A percentile compares a stretch with the other conserved stretches of the same genome.
Conservation (phyloP, 106 monocot species). For the Allium cepa region DNA sequence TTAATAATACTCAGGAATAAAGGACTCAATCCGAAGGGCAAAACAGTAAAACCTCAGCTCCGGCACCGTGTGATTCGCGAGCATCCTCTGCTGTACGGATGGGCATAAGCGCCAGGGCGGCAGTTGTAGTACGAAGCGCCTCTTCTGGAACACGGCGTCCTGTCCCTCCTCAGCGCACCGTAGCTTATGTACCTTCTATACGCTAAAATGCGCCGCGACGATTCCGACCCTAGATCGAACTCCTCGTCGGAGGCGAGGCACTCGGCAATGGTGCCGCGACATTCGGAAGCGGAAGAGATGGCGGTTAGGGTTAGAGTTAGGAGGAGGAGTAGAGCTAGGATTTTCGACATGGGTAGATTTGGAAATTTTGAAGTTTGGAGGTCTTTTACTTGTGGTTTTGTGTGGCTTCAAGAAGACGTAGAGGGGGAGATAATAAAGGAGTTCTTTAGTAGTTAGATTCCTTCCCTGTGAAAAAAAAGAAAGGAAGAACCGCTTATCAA, state of each 20-base stretch:
- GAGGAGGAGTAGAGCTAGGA: too few species aligned
- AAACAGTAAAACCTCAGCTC: background rate
- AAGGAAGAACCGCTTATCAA: too few species aligned
- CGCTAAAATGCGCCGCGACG: conserved; percentile 25
- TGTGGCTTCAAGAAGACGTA: too few species aligned
- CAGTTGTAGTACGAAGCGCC: conserved; percentile 55
- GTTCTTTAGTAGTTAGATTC: too few species aligned
- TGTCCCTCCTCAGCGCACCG: conserved; percentile 27
- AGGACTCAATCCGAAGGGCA: background rate
- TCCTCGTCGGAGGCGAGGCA: conserved; percentile 35
- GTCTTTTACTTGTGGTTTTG: too few species aligned
- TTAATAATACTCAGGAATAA: background rate
- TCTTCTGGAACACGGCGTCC: conserved; percentile 25
- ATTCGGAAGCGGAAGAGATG: conserved; percentile 3
- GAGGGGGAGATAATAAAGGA: too few species aligned
- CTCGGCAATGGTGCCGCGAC: conserved; percentile 32
- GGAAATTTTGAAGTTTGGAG: too few species aligned
- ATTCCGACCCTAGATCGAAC: conserved; percentile 35
- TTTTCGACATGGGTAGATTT: too few species aligned
- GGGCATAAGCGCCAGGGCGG: conserved; percentile 37
- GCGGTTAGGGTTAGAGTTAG: too few species aligned
- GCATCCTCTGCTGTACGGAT: conserved; percentile 38
- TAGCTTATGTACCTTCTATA: conserved; percentile 31
- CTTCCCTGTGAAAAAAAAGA: too few species aligned
- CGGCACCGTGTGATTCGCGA: conserved; percentile 29